These are phyloP conservation scores for Alternaria incomplexa DNA, from an alignment of 2,329 filamentous ascomycete genomes.

Conservation along the genomic window DNA sequence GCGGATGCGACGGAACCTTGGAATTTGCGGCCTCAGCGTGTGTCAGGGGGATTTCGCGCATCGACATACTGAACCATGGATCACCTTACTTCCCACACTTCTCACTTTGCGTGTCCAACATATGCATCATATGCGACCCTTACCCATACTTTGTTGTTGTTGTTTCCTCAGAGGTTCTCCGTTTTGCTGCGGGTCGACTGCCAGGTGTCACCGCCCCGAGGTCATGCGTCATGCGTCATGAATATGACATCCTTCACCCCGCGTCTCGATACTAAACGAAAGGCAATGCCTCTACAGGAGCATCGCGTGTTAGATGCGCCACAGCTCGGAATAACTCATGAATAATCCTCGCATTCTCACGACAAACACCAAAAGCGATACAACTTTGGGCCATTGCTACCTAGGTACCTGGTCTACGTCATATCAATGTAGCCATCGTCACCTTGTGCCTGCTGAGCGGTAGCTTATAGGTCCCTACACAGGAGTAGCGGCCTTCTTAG, in stretches of 20 bases:
- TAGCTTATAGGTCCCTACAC: no score
- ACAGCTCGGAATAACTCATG: no score
- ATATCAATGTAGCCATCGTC: background rate
- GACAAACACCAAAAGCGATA: background rate
- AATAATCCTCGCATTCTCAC: background rate
- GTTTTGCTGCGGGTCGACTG: no score
- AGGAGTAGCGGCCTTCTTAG: background rate
- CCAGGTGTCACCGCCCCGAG: background rate
- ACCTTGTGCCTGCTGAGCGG: background rate
- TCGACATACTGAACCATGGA: background rate
- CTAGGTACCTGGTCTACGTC: background rate
- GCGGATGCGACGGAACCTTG: background rate
- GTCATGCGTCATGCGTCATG: background rate
- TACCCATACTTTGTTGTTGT: no score
- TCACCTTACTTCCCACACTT: no score
- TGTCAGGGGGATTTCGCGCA: background rate
- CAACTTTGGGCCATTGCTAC: background rate
- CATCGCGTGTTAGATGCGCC: no score
- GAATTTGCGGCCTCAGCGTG: background rate
- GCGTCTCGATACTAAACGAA: no score
- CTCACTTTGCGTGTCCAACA: no score
- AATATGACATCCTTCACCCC: no score
- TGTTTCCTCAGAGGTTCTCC: no score
- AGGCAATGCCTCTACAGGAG: no score
- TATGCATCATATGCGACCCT: no score